A percentile compares a stretch with the other conserved stretches of the same genome.
phyloP scores from a whole-genome alignment of 2,329 filamentous ascomycete species.

The Coniochaeta prunicola region DNA sequence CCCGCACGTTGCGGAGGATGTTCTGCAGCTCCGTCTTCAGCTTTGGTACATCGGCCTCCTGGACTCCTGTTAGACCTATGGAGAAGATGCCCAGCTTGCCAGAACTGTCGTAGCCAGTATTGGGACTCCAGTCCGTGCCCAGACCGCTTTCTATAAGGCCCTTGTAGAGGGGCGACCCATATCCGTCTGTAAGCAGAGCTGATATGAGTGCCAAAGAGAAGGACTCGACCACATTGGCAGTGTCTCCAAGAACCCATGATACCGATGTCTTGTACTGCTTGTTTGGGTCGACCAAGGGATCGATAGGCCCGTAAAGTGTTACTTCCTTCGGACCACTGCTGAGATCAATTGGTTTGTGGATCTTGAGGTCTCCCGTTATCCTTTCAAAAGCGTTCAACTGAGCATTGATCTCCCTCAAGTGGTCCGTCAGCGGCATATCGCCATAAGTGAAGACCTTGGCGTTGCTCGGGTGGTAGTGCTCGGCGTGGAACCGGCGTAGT shows the following conservation, averaged over 20 bases:
- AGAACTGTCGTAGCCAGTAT: slow-evolving; percentile 82
- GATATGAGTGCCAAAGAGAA: slow-evolving; percentile 81
- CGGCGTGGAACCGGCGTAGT: slow-evolving; percentile 77
- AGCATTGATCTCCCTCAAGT: slow-evolving; percentile 70
- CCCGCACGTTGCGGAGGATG: slow-evolving; percentile 61
- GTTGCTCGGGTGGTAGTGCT: slow-evolving; percentile 97
- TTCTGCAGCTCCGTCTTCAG: slow-evolving; percentile 68
- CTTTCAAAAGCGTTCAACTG: slow-evolving; percentile 68
- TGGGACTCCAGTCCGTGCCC: slow-evolving; percentile 89
- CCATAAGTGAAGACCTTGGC: slow-evolving; percentile 94
- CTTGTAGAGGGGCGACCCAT: slow-evolving; percentile 87
- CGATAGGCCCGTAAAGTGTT: slow-evolving; percentile 71
- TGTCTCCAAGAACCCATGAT: slow-evolving; percentile 85
- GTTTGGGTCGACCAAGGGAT: slow-evolving; percentile 77
- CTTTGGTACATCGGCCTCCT: slow-evolving; percentile 67
- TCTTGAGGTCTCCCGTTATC: slow-evolving; percentile 60
- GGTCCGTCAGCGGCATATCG: slow-evolving; percentile 77
- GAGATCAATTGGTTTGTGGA: slow-evolving; percentile 71
- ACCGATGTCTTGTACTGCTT: slow-evolving; percentile 91
- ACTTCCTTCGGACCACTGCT: slow-evolving; percentile 59
- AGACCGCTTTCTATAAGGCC: slow-evolving; percentile 84
- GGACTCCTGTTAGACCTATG: slow-evolving; percentile 84
- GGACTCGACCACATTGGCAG: slow-evolving; percentile 74
- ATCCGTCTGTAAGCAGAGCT: slow-evolving; percentile 83
- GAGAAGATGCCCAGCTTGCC: slow-evolving; percentile 78